Evolutionary conservation across 805 yeast genomes (phyloP), one percentile per base, ranked within the genome.

Genomic region (Starmerella khaoyaiensis): DNA sequence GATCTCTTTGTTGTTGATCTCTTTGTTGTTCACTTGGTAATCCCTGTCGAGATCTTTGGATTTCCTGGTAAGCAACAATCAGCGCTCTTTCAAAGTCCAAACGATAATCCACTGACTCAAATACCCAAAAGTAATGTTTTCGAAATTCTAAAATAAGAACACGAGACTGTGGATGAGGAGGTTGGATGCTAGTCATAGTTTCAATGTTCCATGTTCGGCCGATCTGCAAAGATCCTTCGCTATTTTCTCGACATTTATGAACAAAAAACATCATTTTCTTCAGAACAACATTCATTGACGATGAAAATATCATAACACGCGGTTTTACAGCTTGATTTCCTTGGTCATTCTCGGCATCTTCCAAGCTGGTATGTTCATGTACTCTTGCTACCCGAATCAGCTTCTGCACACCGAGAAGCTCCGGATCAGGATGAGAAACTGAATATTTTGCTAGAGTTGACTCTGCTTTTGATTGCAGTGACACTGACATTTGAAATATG

Each of bases 131-230:
- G 56, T 86, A 87, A 31, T 68, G 72, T 53, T 84, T 86, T 28
- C 79, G 79, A 53, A 87, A 65, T 14, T 63, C 62, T 36, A 79
- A 62, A 64, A 68, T 10, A 67, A 68, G 20, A 60, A 67, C 22
- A 43, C 37, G 31, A 9, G 40, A 37, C 21, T 47, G 39, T 23
- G 40, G 46, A 1, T 54, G 39, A 42, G 76, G 81, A 38, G 70
- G 64, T 22, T 74, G 73, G 2, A 86, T 56, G 29, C 58, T 56
- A 3, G 64, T 56, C 45, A 87, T 61, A 48, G 81, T 93, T 42
- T 71, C 79, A 50, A 87, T 61, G 44, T 73, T 75, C 97, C 97
- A 86, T 3, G 93, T 79, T 51, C 95, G 70, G 22, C 97, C 97
- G 35, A 86, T 81, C 58, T 86, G 96, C 50, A 79, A 73, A 1